phyloP scores from a whole-genome alignment of 306 rosid genomes.

The Mucuna pruriens region DNA sequence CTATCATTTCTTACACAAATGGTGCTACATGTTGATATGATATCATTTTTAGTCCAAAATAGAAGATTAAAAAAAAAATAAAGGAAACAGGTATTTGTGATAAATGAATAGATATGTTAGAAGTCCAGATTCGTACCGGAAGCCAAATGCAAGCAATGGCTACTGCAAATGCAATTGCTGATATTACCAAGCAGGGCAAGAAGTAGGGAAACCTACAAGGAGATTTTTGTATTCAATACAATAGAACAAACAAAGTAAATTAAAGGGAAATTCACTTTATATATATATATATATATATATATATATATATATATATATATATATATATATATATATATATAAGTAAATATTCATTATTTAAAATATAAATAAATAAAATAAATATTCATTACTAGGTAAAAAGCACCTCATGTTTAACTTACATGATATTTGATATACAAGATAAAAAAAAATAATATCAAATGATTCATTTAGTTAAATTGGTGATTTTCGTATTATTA shows the following conservation, averaged over 20 bases:
- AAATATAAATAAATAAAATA: too few species aligned
- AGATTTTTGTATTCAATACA: neutral
- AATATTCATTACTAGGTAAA: too few species aligned
- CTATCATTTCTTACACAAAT: neutral
- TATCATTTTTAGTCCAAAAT: neutral
- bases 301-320: too few species aligned
- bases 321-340: too few species aligned
- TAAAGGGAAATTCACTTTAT: too few species aligned
- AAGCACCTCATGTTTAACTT: too few species aligned
- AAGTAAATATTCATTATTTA: too few species aligned
- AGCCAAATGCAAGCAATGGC: constrained; percentile 51
- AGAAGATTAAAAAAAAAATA: neutral
- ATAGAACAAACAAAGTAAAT: neutral
- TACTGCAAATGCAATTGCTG: constrained; percentile 38
- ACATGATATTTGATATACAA: too few species aligned
- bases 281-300: too few species aligned
- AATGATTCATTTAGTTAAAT: too few species aligned
- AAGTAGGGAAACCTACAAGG: constrained; percentile 47
- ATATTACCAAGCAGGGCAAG: constrained; percentile 43
- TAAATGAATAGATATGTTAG: neutral
- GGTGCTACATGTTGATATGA: neutral
- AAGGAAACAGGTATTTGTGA: neutral
- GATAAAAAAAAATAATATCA: too few species aligned
- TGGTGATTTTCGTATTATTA: too few species aligned
- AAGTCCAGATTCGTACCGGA: constrained; percentile 38